Base-by-base conservation (phyloP, 495 filamentous ascomycete species). In the Penicillium ochrochloron region DNA sequence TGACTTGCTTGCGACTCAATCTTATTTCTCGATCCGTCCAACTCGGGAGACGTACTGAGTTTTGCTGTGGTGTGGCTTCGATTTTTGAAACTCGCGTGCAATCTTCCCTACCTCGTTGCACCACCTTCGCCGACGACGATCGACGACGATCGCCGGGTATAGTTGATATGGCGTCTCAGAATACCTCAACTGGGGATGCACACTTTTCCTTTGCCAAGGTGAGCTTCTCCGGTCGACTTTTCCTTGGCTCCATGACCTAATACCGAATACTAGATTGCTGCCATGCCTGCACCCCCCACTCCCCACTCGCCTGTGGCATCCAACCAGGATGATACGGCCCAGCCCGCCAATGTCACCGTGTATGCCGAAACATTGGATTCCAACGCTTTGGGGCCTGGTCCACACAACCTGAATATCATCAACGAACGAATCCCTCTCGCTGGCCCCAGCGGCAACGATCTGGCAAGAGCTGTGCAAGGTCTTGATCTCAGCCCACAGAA, bases 201-300 rank as follows among this genome's bases (percentile, higher is more conserved):
- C 75, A 75, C 60, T 78, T 79, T 63, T 81, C 78, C 29, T 82
- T 83, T 74, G 79, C 79, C 70, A 83, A 78, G 69, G 80, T 82
- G 70, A 44, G 60, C 34, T 21, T 12, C 2, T 33, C 27, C 17
- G 2, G 39, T 11, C 2, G 15, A 8, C 7, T 31, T 37, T 37
- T 29, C 9, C 3, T 21, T 35, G 17, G 17, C 42, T 29, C 11
- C 25, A 29, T 70, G 29, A 66, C 35, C 19, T 56, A 19, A 53
- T 10, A 21, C 23, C 52, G 51, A 23, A 23, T 33, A 46, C 42
- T 44, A 83, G 79, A 79, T 83, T 62, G 77, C 78, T 70, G 79
- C 79, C 57, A 80, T 83, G 79, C 62, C 77, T 55, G 68, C 73
- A 34, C 66, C 72, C 44, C 58, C 64, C 41, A 69, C 74, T 48